Conservation (phyloP, 176 grass and related monocot species). For the Aegilops tauschii region DNA sequence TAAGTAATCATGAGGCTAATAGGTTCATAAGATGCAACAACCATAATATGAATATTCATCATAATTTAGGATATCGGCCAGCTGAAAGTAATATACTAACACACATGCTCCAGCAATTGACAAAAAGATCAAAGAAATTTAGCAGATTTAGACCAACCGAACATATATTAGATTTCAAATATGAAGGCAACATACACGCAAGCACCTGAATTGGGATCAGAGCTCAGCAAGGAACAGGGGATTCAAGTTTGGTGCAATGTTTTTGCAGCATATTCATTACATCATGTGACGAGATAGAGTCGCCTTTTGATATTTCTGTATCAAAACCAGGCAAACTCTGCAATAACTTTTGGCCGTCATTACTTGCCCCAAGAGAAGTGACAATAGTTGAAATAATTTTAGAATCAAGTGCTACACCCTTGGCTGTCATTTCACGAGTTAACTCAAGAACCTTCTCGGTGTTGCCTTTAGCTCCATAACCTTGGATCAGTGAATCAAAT, state of each 20-base stretch:
- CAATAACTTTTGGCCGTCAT: slow-evolving; percentile 29
- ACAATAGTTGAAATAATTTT: slow-evolving; percentile 42
- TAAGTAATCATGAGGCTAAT: neutral
- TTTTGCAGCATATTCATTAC: slow-evolving; percentile 19
- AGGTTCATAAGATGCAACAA: neutral
- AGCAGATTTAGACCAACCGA: neutral
- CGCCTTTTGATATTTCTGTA: neutral
- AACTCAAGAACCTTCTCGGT: slow-evolving; percentile 32
- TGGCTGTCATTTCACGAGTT: slow-evolving; percentile 47
- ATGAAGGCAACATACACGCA: slow-evolving; percentile 1
- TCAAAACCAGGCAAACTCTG: slow-evolving; percentile 26
- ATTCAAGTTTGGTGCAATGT: slow-evolving; percentile 22
- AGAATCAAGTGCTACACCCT: slow-evolving; percentile 47
- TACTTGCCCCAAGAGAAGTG: slow-evolving; percentile 27
- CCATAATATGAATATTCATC: neutral
- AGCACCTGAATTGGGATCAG: neutral
- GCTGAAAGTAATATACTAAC: neutral
- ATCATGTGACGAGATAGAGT: neutral
- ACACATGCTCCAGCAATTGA: neutral
- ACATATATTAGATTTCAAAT: slow-evolving; percentile 18
- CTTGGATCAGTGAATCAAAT: slow-evolving; percentile 60
- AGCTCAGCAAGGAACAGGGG: neutral
- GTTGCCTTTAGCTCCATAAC: slow-evolving; percentile 35
- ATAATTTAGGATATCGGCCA: neutral
- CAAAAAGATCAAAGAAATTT: neutral